These are phyloP conservation scores for Voacanga thouarsii DNA, from an alignment of 257 asterid species.

Conservation along the genomic window DNA sequence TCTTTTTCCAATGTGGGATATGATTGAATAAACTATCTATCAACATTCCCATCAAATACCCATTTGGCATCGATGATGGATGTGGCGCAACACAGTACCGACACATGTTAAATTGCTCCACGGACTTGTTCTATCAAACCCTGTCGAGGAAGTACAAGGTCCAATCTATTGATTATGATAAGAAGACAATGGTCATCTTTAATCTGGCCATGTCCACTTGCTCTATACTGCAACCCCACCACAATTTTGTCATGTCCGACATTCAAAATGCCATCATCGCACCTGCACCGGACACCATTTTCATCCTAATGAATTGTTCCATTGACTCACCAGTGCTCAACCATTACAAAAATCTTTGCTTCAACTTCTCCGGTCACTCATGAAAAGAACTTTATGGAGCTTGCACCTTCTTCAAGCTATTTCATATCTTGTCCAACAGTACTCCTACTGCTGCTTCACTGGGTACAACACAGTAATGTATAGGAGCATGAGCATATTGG, in stretches of 20 bases:
- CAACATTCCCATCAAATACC: conserved; percentile 72
- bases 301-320: conserved; percentile 78
- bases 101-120: conserved; percentile 74
- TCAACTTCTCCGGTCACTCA: conserved; percentile 74
- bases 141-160: conserved; percentile 84
- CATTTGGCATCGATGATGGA: conserved; percentile 86
- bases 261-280: conserved; percentile 67
- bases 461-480: conserved; percentile 60
- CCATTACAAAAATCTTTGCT: conserved; percentile 67
- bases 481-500: conserved; percentile 87
- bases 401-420: conserved; percentile 75
- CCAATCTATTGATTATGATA: conserved; percentile 60
- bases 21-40: no score
- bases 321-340: conserved; percentile 81
- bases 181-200: conserved; percentile 38
- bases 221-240: conserved; percentile 90
- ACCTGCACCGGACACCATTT: conserved; percentile 82
- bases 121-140: conserved; percentile 62
- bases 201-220: conserved; percentile 95
- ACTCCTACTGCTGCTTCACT: conserved; percentile 83
- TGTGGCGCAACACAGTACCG: conserved; percentile 73
- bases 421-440: conserved; percentile 45
- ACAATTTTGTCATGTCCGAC: conserved; percentile 69
- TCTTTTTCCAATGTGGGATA: no score
- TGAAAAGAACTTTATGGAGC: conserved; percentile 74